These are phyloP conservation scores for Eucalyptus microcorys DNA, from an alignment of 345 rosid genomes.

Conservation along the genomic window DNA sequence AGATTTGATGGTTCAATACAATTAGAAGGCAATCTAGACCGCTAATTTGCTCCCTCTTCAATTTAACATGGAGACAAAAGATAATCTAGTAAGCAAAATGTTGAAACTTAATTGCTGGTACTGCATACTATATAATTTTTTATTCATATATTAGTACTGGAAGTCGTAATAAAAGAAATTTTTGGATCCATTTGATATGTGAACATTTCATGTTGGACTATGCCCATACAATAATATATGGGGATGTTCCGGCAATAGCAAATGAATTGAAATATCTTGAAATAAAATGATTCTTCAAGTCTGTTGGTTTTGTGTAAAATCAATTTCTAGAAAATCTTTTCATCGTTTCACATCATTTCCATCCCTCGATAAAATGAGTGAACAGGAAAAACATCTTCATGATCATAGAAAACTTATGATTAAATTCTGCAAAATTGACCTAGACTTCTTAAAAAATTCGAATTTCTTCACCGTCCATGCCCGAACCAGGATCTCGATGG, in stretches of 20 bases:
- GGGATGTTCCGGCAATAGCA: fast-evolving
- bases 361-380: neutral
- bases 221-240: neutral
- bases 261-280: neutral
- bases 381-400: neutral
- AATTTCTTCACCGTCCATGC: neutral
- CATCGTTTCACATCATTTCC: neutral
- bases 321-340: neutral
- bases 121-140: neutral
- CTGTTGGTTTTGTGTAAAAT: neutral
- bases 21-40: neutral
- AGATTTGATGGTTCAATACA: neutral
- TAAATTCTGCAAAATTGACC: neutral
- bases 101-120: neutral
- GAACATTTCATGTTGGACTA: neutral
- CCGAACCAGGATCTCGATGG: neutral
- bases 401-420: neutral
- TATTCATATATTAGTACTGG: neutral
- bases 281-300: neutral
- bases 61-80: neutral
- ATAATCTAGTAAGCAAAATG: neutral
- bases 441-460: neutral
- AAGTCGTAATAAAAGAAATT: neutral
- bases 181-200: neutral
- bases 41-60: neutral